Evolutionary conservation across 768 basidiomycete species (phyloP).

Genomic region (Termitomyces sp.): DNA sequence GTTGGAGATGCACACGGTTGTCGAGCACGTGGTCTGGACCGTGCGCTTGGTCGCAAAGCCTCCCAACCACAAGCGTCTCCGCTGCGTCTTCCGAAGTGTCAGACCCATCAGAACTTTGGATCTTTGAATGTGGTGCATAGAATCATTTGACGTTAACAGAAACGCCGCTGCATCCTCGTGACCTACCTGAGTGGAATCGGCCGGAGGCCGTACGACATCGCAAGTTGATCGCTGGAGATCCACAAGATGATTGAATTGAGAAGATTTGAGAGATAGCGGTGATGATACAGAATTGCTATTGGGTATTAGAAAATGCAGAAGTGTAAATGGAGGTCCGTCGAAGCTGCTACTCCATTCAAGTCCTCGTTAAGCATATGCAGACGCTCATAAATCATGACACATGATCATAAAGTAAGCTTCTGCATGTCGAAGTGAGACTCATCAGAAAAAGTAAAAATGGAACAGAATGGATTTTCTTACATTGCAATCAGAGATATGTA

Average conservation of each 20-base stretch:
- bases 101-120: background rate
- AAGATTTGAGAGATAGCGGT: background rate
- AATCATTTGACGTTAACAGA: background rate
- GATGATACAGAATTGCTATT: background rate
- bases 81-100: background rate
- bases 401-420: background rate
- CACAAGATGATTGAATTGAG: background rate
- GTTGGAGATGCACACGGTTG: background rate
- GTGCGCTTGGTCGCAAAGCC: too few relatives aligned
- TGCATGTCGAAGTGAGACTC: background rate
- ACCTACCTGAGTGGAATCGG: background rate
- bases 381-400: too few relatives aligned
- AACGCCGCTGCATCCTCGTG: background rate
- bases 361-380: background rate
- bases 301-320: background rate
- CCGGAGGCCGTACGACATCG: background rate
- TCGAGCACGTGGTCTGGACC: background rate
- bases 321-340: background rate
- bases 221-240: background rate
- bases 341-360: background rate
- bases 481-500: background rate
- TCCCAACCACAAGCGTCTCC: too few relatives aligned
- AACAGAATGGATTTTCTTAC: slow-evolving; percentile 1
- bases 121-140: background rate
- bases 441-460: background rate